Conservation (phyloP, 2,329 filamentous ascomycete species). For the Trichophyton verrucosum region DNA sequence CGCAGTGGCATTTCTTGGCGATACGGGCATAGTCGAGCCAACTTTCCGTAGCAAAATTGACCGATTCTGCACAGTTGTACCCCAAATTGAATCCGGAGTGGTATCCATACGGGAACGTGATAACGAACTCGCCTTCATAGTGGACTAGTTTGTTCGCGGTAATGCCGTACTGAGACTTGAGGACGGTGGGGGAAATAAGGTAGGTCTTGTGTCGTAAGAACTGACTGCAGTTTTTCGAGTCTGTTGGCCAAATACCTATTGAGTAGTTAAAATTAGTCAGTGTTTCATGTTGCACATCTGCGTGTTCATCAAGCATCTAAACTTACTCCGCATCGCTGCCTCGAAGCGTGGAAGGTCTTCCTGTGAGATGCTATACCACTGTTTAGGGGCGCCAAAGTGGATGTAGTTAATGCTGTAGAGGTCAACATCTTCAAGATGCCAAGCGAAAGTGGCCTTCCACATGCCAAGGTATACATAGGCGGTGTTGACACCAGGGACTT, state of each 20-base stretch:
- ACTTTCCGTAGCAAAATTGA: constrained; percentile 91
- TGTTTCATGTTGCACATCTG: background rate
- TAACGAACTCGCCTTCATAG: constrained; percentile 93
- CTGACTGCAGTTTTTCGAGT: constrained; percentile 90
- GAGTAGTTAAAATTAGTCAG: background rate
- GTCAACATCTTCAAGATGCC: constrained; percentile 97
- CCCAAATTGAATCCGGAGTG: constrained; percentile 96
- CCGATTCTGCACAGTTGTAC: constrained; percentile 97
- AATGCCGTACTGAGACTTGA: constrained; percentile 82
- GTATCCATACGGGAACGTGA: constrained; percentile 96
- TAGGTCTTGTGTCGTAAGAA: constrained; percentile 97
- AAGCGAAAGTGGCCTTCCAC: constrained; percentile 99
- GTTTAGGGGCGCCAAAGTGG: constrained; percentile 95
- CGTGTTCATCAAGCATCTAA: background rate
- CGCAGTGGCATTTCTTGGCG: constrained; percentile 93
- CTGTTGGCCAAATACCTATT: constrained; percentile 67
- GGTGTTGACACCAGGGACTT: constrained; percentile 94
- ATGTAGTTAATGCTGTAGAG: constrained; percentile 99
- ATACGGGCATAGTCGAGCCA: constrained; percentile 94
- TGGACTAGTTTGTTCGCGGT: constrained; percentile 93
- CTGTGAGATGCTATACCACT: constrained; percentile 99
- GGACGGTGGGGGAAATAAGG: constrained; percentile 77
- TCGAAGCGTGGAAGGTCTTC: constrained; percentile 88
- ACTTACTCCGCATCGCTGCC: constrained; percentile 69
- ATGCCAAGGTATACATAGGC: constrained; percentile 96